A percentile compares a stretch with the other conserved stretches of the same genome.
phyloP scores from a whole-genome alignment of 2,329 filamentous ascomycete genomes.

The Penicillium sp. region DNA sequence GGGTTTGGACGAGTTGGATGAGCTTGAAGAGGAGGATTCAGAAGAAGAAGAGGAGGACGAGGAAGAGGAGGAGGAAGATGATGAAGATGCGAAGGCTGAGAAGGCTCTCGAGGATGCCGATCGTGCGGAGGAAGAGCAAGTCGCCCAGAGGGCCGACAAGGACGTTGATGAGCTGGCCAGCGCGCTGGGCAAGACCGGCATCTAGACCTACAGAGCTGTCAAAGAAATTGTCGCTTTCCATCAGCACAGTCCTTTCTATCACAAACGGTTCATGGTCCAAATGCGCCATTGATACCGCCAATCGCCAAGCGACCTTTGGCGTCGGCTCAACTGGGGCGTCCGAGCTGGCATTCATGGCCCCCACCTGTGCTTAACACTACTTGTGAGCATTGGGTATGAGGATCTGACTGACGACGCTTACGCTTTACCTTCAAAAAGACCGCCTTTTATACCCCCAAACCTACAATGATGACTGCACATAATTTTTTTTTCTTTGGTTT shows the following conservation, averaged over 20 bases:
- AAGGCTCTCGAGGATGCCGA: constrained; percentile 66
- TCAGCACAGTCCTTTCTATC: constrained; percentile 1
- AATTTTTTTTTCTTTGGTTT: constrained; percentile 17
- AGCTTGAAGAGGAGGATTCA: constrained; percentile 71
- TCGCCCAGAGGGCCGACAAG: constrained; percentile 69
- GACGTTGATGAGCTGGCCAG: constrained; percentile 78
- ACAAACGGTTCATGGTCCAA: constrained; percentile 5
- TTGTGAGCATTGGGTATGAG: constrained; percentile 11
- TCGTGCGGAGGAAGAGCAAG: constrained; percentile 56
- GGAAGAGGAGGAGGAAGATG: constrained; percentile 58
- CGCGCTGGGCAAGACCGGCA: constrained; percentile 65
- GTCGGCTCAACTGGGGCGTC: not conserved
- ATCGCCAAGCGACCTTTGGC: not conserved
- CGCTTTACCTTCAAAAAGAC: constrained; percentile 15
- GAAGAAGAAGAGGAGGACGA: constrained; percentile 68
- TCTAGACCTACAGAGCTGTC: constrained; percentile 22
- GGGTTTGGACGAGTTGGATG: constrained; percentile 81
- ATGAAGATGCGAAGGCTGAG: constrained; percentile 53
- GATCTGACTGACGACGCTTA: constrained; percentile 20
- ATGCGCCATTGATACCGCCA: not conserved
- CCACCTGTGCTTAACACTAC: not conserved
- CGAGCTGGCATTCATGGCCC: constrained; percentile 1
- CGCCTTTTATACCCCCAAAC: constrained; percentile 27
- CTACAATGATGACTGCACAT: constrained; percentile 27
- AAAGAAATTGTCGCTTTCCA: constrained; percentile 2